phyloP scores from a whole-genome alignment of 2,329 filamentous ascomycete genomes.

The Triangularia setosa region DNA sequence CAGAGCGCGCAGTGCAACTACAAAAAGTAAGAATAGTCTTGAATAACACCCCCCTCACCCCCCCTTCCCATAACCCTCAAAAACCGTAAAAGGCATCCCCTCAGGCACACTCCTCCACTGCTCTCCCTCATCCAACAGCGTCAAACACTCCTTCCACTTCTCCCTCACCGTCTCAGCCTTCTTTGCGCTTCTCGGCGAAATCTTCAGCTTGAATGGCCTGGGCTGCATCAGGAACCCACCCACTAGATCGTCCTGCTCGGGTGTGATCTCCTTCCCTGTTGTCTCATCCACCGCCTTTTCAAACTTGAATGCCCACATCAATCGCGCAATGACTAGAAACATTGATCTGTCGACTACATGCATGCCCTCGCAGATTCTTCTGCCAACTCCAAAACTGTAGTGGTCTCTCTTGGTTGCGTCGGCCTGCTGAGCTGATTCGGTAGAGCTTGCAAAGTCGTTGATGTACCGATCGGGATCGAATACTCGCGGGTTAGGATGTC shows the following conservation, averaged over 20 bases:
- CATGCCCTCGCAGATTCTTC: conserved; percentile 55
- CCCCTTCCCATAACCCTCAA: neutral
- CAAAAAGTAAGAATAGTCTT: too few species aligned
- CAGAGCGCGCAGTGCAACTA: too few species aligned
- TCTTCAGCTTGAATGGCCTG: conserved; percentile 32
- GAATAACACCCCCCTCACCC: too few species aligned
- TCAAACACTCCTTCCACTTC: conserved; percentile 11
- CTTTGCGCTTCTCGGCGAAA: conserved; percentile 31
- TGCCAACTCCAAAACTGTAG: conserved; percentile 52
- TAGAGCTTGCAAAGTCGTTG: conserved; percentile 20
- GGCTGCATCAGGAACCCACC: conserved; percentile 40
- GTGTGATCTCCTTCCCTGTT: conserved; percentile 30
- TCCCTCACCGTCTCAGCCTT: conserved; percentile 27
- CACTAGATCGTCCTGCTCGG: conserved; percentile 35
- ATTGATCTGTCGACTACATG: conserved; percentile 47
- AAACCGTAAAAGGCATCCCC: conserved; percentile 3
- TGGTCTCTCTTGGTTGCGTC: conserved; percentile 40
- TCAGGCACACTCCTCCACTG: conserved; percentile 16
- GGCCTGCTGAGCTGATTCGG: conserved; percentile 23
- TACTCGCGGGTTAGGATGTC: conserved; percentile 35
- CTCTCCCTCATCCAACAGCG: conserved; percentile 10
- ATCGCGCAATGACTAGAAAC: conserved; percentile 42
- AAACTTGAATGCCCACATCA: conserved; percentile 43
- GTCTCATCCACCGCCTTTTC: conserved; percentile 21
- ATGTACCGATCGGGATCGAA: conserved; percentile 40